phyloP scores from a whole-genome alignment of 2,329 filamentous ascomycete species.

The Colletotrichum cereale region DNA sequence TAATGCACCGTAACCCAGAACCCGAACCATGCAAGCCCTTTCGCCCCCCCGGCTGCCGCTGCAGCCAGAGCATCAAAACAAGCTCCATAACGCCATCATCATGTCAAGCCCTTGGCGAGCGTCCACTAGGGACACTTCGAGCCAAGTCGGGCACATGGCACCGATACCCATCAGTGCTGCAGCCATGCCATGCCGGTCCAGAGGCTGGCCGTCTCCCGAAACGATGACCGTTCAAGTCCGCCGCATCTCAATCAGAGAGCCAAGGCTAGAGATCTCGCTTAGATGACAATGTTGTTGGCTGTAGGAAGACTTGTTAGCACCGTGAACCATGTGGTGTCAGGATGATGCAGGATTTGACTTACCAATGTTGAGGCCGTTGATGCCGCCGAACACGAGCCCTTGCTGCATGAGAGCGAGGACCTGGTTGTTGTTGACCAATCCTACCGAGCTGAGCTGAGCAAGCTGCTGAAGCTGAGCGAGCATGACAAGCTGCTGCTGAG shows the following conservation, averaged over 20 bases:
- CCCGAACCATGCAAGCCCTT: not conserved
- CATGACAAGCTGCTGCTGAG: slow-evolving; percentile 46
- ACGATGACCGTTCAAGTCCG: not conserved
- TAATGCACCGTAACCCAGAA: slow-evolving; percentile 21
- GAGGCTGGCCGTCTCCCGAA: not conserved
- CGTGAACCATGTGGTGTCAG: not conserved
- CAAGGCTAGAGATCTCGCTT: not conserved
- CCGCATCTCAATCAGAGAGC: not conserved
- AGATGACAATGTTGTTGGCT: not conserved
- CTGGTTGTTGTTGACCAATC: slow-evolving; percentile 43
- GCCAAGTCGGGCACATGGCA: not conserved
- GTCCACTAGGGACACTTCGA: not conserved
- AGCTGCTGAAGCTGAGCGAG: slow-evolving; percentile 47
- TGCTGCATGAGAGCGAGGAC: slow-evolving; percentile 44
- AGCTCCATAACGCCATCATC: not conserved
- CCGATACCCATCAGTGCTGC: not conserved
- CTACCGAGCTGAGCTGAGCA: slow-evolving; percentile 44
- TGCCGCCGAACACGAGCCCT: slow-evolving; percentile 41
- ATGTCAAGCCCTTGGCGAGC: not conserved
- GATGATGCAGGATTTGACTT: slow-evolving; percentile 47
- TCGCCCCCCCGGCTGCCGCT: not conserved
- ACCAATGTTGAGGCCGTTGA: slow-evolving; percentile 45
- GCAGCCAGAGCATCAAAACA: not conserved
- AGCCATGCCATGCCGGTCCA: not conserved
- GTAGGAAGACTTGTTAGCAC: not conserved